Evolutionary conservation across 2,329 filamentous ascomycete species (phyloP).

Genomic region (Penicillium sp.): DNA sequence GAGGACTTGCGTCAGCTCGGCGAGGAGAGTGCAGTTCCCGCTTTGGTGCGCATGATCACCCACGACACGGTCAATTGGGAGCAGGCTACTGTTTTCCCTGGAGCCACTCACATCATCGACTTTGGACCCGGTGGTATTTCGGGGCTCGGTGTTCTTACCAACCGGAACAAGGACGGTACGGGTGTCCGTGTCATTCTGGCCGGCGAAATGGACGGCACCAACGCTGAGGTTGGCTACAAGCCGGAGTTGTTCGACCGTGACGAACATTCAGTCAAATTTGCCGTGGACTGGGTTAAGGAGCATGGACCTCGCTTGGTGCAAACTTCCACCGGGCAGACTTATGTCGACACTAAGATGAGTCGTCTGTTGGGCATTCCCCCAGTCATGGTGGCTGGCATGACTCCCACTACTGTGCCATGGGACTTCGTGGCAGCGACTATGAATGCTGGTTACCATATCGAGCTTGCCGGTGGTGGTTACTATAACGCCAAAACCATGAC

Average conservation of each 20-base stretch:
- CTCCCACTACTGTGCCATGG: constrained; percentile 79
- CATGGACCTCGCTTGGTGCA: constrained; percentile 88
- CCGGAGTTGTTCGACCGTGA: constrained; percentile 95
- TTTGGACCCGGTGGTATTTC: constrained; percentile 97
- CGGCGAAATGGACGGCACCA: constrained; percentile 84
- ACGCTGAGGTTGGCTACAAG: constrained; percentile 92
- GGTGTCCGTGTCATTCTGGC: constrained; percentile 94
- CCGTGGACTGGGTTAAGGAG: constrained; percentile 95
- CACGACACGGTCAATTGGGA: constrained; percentile 95
- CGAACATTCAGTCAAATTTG: constrained; percentile 89
- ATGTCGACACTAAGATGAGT: constrained; percentile 95
- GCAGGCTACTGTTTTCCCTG: constrained; percentile 81
- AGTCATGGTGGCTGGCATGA: constrained; percentile 91
- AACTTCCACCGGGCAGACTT: constrained; percentile 81
- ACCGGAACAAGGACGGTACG: constrained; percentile 98
- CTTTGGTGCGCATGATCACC: constrained; percentile 86
- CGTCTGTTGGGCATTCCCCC: constrained; percentile 77
- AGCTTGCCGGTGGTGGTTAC: constrained; percentile 49
- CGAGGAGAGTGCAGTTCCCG: constrained; percentile 73
- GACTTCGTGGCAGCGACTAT: constrained; percentile 52
- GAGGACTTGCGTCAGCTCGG: constrained; percentile 69
- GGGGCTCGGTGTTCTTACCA: constrained; percentile 89
- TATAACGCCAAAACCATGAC: constrained; percentile 73
- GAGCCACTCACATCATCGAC: constrained; percentile 89
- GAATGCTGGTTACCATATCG: constrained; percentile 46